These are phyloP conservation scores for Diutina mesorugosa DNA, from an alignment of 1,139 yeast genomes.

Conservation along the genomic window DNA sequence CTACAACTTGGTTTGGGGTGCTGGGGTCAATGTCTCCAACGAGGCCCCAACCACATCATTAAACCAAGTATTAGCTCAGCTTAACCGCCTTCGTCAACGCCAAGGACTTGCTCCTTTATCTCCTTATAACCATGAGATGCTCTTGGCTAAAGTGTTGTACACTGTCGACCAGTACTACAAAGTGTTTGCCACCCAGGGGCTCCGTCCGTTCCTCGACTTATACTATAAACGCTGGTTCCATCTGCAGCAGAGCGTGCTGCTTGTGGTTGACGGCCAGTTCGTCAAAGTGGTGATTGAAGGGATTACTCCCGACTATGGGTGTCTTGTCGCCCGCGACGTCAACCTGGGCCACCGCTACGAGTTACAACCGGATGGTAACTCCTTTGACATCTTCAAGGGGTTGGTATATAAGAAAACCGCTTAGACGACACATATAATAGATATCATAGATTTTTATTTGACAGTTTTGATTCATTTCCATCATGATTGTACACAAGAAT, in stretches of 20 bases:
- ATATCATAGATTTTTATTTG: neutral
- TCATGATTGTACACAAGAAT: no score
- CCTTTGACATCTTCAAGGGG: conserved; percentile 91
- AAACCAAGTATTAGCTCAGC: conserved; percentile 48
- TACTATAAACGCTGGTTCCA: conserved; percentile 89
- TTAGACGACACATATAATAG: neutral
- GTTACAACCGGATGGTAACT: conserved; percentile 93
- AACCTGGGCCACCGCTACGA: conserved; percentile 47
- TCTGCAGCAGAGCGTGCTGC: conserved; percentile 48
- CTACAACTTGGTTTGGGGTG: conserved; percentile 64
- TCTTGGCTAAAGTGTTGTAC: conserved; percentile 59
- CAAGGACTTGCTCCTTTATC: conserved; percentile 32
- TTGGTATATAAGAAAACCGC: conserved; percentile 54
- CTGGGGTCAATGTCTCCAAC: conserved; percentile 77
- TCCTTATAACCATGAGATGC: conserved; percentile 42
- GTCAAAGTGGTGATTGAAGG: conserved; percentile 56
- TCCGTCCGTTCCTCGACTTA: conserved; percentile 51
- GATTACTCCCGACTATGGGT: conserved; percentile 73
- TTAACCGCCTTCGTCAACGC: conserved; percentile 37
- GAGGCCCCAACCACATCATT: conserved; percentile 89
- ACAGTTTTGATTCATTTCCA: no score
- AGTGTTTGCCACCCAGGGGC: conserved; percentile 52
- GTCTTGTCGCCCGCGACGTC: conserved; percentile 63
- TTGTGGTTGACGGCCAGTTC: conserved; percentile 31
- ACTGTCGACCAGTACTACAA: conserved; percentile 50